Evolutionary conservation across 306 rosid genomes (phyloP).

Genomic region (Acacia acuminata): DNA sequence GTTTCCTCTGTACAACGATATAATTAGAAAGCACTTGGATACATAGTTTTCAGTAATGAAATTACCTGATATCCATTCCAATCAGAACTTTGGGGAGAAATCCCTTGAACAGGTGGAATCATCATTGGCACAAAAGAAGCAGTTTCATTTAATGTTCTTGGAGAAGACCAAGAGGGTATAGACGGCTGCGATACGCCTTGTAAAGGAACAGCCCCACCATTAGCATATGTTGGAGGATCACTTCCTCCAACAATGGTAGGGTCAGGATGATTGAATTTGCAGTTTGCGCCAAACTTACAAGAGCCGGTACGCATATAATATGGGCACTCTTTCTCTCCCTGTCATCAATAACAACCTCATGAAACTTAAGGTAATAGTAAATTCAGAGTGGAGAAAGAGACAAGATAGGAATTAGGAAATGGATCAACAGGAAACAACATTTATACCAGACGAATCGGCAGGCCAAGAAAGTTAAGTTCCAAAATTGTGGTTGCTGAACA

Average conservation of each 20-base stretch:
- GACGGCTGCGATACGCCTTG: constrained; percentile 61
- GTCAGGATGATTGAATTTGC: constrained; percentile 97
- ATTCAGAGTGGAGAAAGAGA: constrained; percentile 24
- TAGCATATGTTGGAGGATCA: constrained; percentile 58
- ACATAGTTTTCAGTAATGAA: constrained; percentile 17
- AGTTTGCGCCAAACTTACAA: constrained; percentile 88
- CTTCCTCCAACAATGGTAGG: constrained; percentile 70
- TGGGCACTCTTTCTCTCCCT: constrained; percentile 92
- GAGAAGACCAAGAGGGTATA: constrained; percentile 62
- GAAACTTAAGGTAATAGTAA: constrained; percentile 20
- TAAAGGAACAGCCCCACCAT: constrained; percentile 55
- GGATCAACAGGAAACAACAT: neutral
- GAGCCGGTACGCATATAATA: constrained; percentile 95
- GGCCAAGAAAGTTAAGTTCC: constrained; percentile 82
- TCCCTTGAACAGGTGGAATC: constrained; percentile 57
- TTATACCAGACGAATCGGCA: constrained; percentile 88
- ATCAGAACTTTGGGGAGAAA: constrained; percentile 65
- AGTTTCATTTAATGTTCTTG: constrained; percentile 67
- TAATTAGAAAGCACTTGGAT: constrained; percentile 24
- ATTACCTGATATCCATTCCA: constrained; percentile 94
- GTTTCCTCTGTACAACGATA: constrained; percentile 4
- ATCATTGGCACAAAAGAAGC: constrained; percentile 66
- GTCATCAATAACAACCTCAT: constrained; percentile 33
- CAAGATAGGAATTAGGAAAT: neutral
- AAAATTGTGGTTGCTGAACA: constrained; percentile 36